These are phyloP conservation scores for Neonectria coccinea DNA, from an alignment of 2,329 filamentous ascomycete species.

Conservation along the genomic window DNA sequence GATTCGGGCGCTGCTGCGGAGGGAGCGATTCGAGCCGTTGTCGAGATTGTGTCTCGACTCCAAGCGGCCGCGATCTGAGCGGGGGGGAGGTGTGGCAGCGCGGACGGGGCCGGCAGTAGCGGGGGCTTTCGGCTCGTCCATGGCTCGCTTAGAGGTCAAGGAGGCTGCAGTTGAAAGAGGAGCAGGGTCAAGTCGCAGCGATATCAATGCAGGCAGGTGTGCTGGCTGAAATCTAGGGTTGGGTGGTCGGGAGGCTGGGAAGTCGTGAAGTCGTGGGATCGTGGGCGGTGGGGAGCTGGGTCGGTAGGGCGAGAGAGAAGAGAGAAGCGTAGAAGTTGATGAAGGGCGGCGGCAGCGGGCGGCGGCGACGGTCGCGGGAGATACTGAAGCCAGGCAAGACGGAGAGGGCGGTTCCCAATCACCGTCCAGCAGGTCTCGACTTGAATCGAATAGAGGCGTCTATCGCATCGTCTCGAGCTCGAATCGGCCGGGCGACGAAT, in stretches of 20 bases:
- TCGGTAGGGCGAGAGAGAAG: slow-evolving; percentile 7
- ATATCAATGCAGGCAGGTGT: slow-evolving; percentile 46
- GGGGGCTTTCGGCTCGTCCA: slow-evolving; percentile 48
- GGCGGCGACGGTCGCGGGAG: neutral
- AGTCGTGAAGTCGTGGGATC: slow-evolving; percentile 1
- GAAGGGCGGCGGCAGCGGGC: neutral
- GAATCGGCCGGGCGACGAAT: slow-evolving; percentile 34
- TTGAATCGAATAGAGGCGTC: slow-evolving; percentile 35
- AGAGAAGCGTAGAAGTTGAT: neutral
- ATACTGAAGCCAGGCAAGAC: slow-evolving; percentile 32
- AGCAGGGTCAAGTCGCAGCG: slow-evolving; percentile 48
- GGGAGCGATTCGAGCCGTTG: slow-evolving; percentile 47
- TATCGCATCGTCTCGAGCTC: slow-evolving; percentile 47
- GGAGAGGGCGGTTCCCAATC: slow-evolving; percentile 40
- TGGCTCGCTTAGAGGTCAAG: slow-evolving; percentile 50
- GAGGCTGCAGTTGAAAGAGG: slow-evolving; percentile 47
- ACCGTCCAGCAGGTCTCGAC: slow-evolving; percentile 42
- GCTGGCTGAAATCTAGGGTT: slow-evolving; percentile 23
- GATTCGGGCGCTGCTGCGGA: slow-evolving; percentile 51
- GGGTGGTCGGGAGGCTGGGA: slow-evolving; percentile 21
- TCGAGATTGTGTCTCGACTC: slow-evolving; percentile 57
- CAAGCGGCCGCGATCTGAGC: slow-evolving; percentile 56
- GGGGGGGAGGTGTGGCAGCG: slow-evolving; percentile 59
- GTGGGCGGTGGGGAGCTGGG: slow-evolving; percentile 17
- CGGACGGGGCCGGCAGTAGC: slow-evolving; percentile 51